A percentile compares a stretch with the other conserved stretches of the same genome.
These are phyloP conservation scores for Batrachochytrium dendrobatidis DNA, from an alignment of 371 early-diverging fungal genomes.

Conservation along the genomic window DNA sequence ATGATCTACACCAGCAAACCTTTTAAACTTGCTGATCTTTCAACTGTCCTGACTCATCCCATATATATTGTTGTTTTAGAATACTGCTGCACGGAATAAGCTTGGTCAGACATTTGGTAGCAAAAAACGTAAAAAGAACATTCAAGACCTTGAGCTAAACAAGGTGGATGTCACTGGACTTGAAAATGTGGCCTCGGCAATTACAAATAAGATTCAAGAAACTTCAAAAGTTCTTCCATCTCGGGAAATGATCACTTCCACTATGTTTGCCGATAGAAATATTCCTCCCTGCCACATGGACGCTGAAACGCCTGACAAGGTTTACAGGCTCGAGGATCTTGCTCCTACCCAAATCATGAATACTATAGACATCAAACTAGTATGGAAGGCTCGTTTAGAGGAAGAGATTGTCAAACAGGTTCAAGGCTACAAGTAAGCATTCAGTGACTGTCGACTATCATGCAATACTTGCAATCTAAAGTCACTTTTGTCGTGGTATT, in stretches of 20 bases:
- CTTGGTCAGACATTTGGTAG: constrained; percentile 89
- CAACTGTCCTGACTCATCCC: not conserved
- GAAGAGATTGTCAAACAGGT: constrained; percentile 14
- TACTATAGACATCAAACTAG: constrained; percentile 47
- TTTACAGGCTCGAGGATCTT: constrained; percentile 67
- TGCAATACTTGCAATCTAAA: not conserved
- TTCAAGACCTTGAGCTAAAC: constrained; percentile 75
- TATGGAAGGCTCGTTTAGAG: constrained; percentile 35
- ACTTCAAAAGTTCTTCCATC: constrained; percentile 44
- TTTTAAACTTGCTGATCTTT: not conserved
- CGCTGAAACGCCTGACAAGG: constrained; percentile 45
- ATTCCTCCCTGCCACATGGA: constrained; percentile 64
- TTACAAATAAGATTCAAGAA: constrained; percentile 53
- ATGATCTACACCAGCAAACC: not conserved
- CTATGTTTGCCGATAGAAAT: constrained; percentile 50
- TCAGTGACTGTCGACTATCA: not conserved
- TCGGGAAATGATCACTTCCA: constrained; percentile 41
- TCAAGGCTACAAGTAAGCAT: constrained; percentile 8
- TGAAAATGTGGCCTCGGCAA: constrained; percentile 47
- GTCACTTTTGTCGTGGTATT: not conserved
- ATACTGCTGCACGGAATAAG: constrained; percentile 53
- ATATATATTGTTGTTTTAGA: constrained; percentile 20
- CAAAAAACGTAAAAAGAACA: constrained; percentile 70
- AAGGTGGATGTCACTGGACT: constrained; percentile 58
- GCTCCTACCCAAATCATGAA: constrained; percentile 54